Conservation (phyloP, 2,329 filamentous ascomycete genomes). For the Monilinia laxa region DNA sequence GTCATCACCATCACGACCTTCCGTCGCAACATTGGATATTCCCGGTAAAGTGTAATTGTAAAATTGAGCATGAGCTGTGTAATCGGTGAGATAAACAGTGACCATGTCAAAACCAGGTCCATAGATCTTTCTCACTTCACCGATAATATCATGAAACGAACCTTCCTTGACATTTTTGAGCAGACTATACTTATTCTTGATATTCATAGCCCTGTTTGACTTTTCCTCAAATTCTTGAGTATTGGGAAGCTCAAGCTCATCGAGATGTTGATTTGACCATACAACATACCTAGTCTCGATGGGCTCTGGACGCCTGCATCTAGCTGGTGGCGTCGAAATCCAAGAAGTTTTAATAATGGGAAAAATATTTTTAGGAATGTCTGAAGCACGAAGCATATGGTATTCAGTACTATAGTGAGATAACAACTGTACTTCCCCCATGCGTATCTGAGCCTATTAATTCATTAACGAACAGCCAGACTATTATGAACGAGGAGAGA, state of each 20-base stretch:
- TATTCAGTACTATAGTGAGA: conserved; percentile 47
- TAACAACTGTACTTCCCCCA: conserved; percentile 46
- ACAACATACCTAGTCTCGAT: conserved; percentile 47
- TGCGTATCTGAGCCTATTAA: conserved; percentile 46
- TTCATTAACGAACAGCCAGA: not conserved
- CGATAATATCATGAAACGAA: conserved; percentile 67
- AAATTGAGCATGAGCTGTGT: conserved; percentile 68
- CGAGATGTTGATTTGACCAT: conserved; percentile 47
- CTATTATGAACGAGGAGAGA: conserved; percentile 23
- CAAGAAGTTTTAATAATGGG: conserved; percentile 22
- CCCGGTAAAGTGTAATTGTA: conserved; percentile 45
- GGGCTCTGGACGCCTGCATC: conserved; percentile 24
- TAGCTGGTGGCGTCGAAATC: conserved; percentile 27
- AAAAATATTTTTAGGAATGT: conserved; percentile 42
- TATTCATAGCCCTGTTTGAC: conserved; percentile 44
- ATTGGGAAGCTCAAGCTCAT: conserved; percentile 48
- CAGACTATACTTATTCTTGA: conserved; percentile 59
- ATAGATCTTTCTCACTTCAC: conserved; percentile 64
- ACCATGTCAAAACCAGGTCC: conserved; percentile 48
- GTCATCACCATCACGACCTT: conserved; percentile 51
- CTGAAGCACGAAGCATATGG: conserved; percentile 45
- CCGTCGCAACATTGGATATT: conserved; percentile 34
- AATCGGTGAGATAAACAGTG: conserved; percentile 77
- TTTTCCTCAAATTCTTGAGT: conserved; percentile 46
- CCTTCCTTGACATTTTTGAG: conserved; percentile 60